Evolutionary conservation across 345 rosid genomes (phyloP), one percentile per base, ranked within the genome.

Genomic region (Aegle marmelos): DNA sequence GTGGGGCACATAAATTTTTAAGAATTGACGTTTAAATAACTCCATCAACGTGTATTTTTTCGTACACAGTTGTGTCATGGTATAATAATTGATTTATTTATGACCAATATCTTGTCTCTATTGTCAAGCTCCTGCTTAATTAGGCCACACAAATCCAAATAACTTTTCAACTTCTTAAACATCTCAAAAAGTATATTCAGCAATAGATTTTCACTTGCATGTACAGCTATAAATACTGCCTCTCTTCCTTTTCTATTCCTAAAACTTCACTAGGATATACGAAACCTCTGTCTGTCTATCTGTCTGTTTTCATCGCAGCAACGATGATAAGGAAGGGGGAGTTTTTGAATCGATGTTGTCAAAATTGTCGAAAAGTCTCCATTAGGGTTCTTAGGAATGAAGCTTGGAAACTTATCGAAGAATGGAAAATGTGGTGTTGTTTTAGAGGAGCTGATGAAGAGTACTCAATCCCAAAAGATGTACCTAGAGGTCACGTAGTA

Each of bases 401-500:
- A 65, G 14, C 59, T 17, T 65, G 58, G 54, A n/a, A 22, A 21
- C 41, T 30, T 24, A 16, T 37, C 45, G 45, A 33, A 56, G 62
- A 37, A 27, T 54, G 19, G 68, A 30, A 64, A 22, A 31, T 60
- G 1, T 67, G 68, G 70, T 68, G 56, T 66, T 64, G 75, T 36
- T 54, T 80, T 24, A 13, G 3, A 0, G 21, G 63, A 61, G 56
- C 8, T 14, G 54, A 25, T 13, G 57, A 75, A 2, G 56, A 30
- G 4, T 1, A 17, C n/a, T 30, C 17, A 5, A 67, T 79, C 30
- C 89, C 88, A 0, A 72, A 68, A 24, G 91, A 86, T 70, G 85
- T 88, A 13, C 87, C 91, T 0, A 80, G 67, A 73, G 89, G 88
- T 50, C 86, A 85, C 45, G 7, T 83, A 33, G 89, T 77, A 7